Evolutionary conservation across 371 early-diverging fungal species (phyloP).

Genomic region (Globomyces sp.): DNA sequence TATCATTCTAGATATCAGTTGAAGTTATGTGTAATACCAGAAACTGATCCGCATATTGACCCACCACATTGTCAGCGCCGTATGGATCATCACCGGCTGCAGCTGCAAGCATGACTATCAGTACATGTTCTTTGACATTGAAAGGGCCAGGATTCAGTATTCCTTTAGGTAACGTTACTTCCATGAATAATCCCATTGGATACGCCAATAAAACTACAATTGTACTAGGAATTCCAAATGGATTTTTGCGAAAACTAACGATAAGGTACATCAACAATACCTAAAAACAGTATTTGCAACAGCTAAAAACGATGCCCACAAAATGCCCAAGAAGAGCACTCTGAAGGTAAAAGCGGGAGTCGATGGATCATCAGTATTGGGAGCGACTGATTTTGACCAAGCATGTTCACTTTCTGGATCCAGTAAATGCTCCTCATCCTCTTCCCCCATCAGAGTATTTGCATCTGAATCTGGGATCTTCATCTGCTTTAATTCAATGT

Average conservation of each 20-base stretch:
- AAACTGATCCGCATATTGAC: constrained; percentile 11
- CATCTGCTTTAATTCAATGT: too few relatives aligned
- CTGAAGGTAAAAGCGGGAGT: constrained; percentile 17
- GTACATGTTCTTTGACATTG: constrained; percentile 17
- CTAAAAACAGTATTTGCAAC: constrained; percentile 4
- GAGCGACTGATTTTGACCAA: constrained; percentile 20
- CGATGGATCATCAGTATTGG: constrained; percentile 21
- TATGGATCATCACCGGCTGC: constrained; percentile 10
- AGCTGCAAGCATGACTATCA: constrained; percentile 17
- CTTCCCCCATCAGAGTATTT: too few relatives aligned
- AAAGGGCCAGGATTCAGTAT: constrained; percentile 14
- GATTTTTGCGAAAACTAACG: constrained; percentile 15
- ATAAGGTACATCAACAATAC: background rate
- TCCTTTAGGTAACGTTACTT: background rate
- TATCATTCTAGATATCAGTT: background rate
- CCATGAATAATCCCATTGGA: constrained; percentile 20
- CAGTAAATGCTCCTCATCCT: too few relatives aligned
- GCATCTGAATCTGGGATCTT: too few relatives aligned
- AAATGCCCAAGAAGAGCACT: constrained; percentile 5
- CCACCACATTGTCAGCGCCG: constrained; percentile 17
- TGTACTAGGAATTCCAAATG: background rate
- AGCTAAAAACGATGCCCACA: background rate
- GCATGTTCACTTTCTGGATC: background rate
- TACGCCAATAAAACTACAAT: constrained; percentile 13
- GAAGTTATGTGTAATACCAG: background rate